These are phyloP conservation scores for Nicotiana noctiflora DNA, from an alignment of 257 asterid genomes.

Conservation along the genomic window DNA sequence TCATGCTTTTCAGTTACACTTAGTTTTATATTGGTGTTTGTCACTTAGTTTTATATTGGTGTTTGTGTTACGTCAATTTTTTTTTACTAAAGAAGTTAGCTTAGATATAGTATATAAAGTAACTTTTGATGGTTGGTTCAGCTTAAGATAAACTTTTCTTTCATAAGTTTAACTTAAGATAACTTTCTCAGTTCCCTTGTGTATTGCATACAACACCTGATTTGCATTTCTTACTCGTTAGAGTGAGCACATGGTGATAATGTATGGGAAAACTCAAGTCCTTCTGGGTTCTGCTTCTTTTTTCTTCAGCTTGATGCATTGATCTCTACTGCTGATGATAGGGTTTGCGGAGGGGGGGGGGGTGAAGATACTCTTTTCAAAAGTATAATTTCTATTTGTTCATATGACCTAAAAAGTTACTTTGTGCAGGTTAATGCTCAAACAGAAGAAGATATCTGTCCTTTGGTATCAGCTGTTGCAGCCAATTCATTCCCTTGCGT, in stretches of 20 bases:
- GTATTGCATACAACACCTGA: not conserved
- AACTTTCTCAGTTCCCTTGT: not conserved
- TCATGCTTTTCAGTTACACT: not conserved
- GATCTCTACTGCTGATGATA: not conserved
- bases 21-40: too few relatives aligned
- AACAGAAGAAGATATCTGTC: conserved; percentile 83
- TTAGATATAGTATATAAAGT: not conserved
- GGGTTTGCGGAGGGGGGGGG: too few relatives aligned
- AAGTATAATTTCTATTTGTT: conserved; percentile 8
- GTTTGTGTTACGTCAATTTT: not conserved
- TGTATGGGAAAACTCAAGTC: not conserved
- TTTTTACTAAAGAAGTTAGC: not conserved
- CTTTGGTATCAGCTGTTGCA: conserved; percentile 87
- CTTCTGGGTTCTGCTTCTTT: not conserved
- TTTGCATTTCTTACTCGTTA: not conserved
- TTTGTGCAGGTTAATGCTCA: conserved; percentile 71
- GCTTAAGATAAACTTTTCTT: not conserved
- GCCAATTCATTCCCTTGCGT: conserved; percentile 78
- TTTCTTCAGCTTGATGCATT: not conserved
- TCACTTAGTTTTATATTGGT: not conserved
- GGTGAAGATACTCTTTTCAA: too few relatives aligned
- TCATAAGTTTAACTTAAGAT: not conserved
- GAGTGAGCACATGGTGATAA: not conserved
- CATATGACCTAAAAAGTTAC: conserved; percentile 7
- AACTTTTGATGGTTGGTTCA: not conserved